A percentile compares a stretch with the other conserved stretches of the same genome.
phyloP scores from a whole-genome alignment of 2,329 filamentous ascomycete species.

The Xylaria sp. region DNA sequence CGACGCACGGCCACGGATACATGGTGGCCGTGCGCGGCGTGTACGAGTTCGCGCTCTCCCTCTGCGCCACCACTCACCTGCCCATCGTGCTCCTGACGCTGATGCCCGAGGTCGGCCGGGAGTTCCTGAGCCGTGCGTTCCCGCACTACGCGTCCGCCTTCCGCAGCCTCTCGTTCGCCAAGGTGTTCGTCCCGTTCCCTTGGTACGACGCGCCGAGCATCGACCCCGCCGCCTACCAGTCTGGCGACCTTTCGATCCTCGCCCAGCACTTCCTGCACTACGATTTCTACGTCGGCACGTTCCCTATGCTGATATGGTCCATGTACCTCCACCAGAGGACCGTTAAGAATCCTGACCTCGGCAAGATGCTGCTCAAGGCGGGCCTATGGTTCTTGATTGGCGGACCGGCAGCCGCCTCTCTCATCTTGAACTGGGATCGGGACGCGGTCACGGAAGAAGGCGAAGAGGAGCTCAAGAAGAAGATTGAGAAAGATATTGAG shows the following conservation, averaged over 20 bases:
- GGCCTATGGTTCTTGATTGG: conserved; percentile 38
- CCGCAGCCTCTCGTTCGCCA: conserved; percentile 33
- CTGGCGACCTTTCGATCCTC: conserved; percentile 35
- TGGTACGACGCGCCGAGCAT: conserved; percentile 29
- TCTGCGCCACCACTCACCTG: conserved; percentile 34
- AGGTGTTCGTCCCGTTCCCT: conserved; percentile 36
- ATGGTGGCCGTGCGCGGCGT: conserved; percentile 36
- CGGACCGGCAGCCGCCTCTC: conserved; percentile 31
- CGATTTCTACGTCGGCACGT: conserved; percentile 38
- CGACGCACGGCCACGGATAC: conserved; percentile 36
- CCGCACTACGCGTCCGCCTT: conserved; percentile 30
- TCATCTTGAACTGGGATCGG: conserved; percentile 38
- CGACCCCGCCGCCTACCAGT: conserved; percentile 25
- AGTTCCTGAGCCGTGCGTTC: conserved; percentile 30
- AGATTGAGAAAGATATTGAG: conserved; percentile 15
- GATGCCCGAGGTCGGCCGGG: conserved; percentile 30
- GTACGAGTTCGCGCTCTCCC: conserved; percentile 38
- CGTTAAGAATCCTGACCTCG: conserved; percentile 28
- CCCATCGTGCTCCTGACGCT: conserved; percentile 35
- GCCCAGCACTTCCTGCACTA: conserved; percentile 40
- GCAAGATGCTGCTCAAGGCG: conserved; percentile 27
- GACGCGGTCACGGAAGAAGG: conserved; percentile 38
- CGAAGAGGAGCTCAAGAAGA: conserved; percentile 29
- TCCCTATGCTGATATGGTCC: conserved; percentile 39
- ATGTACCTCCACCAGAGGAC: conserved; percentile 37